Percentiles rank a stretch among this genome's conserved stretches.
These are phyloP conservation scores for Trichomonas vaginalis DNA, from an alignment of 208 protist genomes.

Conservation along the genomic window DNA sequence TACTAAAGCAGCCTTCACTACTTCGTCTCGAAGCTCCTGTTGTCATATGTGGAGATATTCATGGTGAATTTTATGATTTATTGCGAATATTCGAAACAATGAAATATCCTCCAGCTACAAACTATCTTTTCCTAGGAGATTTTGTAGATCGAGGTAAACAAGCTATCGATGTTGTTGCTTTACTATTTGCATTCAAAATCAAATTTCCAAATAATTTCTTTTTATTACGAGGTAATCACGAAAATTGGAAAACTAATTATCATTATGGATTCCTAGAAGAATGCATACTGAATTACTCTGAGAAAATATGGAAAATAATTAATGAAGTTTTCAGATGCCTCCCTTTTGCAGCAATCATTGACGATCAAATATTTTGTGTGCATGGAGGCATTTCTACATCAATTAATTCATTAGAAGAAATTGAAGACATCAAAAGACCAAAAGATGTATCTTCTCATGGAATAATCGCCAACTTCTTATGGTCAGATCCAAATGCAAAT, in stretches of 20 bases:
- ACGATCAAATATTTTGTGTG: conserved; percentile 98
- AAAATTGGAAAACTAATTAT: conserved; percentile 81
- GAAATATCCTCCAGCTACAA: conserved; percentile 81
- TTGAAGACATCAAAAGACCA: conserved; percentile 76
- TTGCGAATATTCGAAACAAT: conserved; percentile 92
- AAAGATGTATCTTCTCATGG: conserved; percentile 93
- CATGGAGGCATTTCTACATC: conserved; percentile 43
- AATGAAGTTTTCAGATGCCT: conserved; percentile 96
- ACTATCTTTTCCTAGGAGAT: conserved; percentile 97
- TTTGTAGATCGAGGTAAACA: conserved; percentile 98
- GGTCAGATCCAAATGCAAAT: conserved; percentile 87
- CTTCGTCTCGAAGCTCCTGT: conserved; percentile 51
- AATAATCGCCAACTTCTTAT: conserved; percentile 93
- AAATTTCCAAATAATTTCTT: conserved; percentile 85
- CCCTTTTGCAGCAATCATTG: conserved; percentile 89
- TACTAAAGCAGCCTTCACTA: conserved; percentile 44
- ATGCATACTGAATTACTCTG: conserved; percentile 77
- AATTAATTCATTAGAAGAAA: conserved; percentile 53
- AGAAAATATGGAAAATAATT: conserved; percentile 94
- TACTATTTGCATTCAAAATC: conserved; percentile 77
- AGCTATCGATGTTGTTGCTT: conserved; percentile 82
- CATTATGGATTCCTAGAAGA: conserved; percentile 68
- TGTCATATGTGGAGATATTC: conserved; percentile 74
- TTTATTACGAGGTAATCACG: conserved; percentile 94
- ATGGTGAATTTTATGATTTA: conserved; percentile 98